Conservation (phyloP, 495 filamentous ascomycete species). For the Xylona heveae region DNA sequence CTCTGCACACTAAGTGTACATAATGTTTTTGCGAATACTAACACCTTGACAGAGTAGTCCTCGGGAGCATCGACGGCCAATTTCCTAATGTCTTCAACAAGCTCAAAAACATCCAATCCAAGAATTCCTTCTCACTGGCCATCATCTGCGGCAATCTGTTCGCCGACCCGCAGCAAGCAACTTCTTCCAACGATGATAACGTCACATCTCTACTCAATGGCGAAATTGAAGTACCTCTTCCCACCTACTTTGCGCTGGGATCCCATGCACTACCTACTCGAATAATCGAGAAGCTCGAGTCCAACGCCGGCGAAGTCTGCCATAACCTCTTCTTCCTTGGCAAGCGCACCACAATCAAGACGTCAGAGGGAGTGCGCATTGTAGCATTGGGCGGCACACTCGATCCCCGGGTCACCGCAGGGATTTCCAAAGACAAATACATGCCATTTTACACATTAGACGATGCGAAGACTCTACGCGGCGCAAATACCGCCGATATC, state of each 20-base stretch:
- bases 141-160: conserved; percentile 77
- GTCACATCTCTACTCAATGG: conserved; percentile 46
- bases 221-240: conserved; percentile 46
- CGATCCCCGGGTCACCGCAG: conserved; percentile 26
- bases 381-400: conserved; percentile 56
- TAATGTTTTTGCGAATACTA: conserved; percentile 9
- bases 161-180: conserved; percentile 8
- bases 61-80: conserved; percentile 59
- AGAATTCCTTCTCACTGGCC: conserved; percentile 70
- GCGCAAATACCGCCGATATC: conserved; percentile 60
- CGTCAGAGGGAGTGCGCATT: conserved; percentile 71
- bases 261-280: conserved; percentile 38
- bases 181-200: conserved; percentile 23
- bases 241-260: conserved; percentile 76
- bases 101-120: conserved; percentile 51
- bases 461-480: conserved; percentile 55
- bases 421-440: conserved; percentile 37
- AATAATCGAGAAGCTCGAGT: conserved; percentile 50
- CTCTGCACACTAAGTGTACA: neutral
- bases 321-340: conserved; percentile 74
- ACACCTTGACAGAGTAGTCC: conserved; percentile 41
- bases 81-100: conserved; percentile 55
- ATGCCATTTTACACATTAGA: conserved; percentile 46
- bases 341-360: conserved; percentile 67
- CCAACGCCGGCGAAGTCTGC: conserved; percentile 59